Conservation (phyloP, 108 stramenopile species). For the Licmophora abbreviata region DNA sequence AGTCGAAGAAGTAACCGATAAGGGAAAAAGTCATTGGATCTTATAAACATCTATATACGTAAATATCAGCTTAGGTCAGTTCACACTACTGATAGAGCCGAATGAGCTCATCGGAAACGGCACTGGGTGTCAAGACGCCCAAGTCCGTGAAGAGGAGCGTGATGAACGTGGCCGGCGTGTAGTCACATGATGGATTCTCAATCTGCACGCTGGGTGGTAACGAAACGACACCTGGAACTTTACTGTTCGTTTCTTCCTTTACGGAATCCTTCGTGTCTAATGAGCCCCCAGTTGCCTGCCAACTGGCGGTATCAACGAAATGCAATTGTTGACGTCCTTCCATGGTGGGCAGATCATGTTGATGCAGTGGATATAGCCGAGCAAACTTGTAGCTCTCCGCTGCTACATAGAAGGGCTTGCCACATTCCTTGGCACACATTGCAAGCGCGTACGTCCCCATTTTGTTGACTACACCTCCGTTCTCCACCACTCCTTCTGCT, state of each 20-base stretch:
- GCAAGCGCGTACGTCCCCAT: slow-evolving; percentile 87
- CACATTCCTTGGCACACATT: slow-evolving; percentile 72
- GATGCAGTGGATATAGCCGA: slow-evolving; percentile 89
- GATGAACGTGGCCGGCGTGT: slow-evolving; percentile 94
- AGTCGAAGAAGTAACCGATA: too few species aligned
- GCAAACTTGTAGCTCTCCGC: slow-evolving; percentile 98
- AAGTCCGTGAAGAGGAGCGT: slow-evolving; percentile 96
- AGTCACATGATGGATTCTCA: slow-evolving; percentile 81
- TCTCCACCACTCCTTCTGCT: slow-evolving; percentile 96
- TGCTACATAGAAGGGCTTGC: slow-evolving; percentile 97
- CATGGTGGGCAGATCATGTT: slow-evolving; percentile 74
- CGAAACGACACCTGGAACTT: neutral
- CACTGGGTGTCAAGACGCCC: slow-evolving; percentile 95
- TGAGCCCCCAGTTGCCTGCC: slow-evolving; percentile 18
- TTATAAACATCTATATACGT: too few species aligned
- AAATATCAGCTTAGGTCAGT: too few species aligned
- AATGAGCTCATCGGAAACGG: slow-evolving; percentile 96
- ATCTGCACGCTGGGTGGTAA: slow-evolving; percentile 46
- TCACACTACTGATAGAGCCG: slow-evolving; percentile 93
- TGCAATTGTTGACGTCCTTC: slow-evolving; percentile 9
- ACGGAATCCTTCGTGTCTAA: neutral
- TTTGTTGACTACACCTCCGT: slow-evolving; percentile 95
- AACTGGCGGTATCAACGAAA: slow-evolving; percentile 51
- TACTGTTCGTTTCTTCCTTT: neutral
- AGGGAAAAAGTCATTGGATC: too few species aligned